Base-by-base conservation (phyloP, 371 early-diverging fungal genomes). In the Mortierella sp. region DNA sequence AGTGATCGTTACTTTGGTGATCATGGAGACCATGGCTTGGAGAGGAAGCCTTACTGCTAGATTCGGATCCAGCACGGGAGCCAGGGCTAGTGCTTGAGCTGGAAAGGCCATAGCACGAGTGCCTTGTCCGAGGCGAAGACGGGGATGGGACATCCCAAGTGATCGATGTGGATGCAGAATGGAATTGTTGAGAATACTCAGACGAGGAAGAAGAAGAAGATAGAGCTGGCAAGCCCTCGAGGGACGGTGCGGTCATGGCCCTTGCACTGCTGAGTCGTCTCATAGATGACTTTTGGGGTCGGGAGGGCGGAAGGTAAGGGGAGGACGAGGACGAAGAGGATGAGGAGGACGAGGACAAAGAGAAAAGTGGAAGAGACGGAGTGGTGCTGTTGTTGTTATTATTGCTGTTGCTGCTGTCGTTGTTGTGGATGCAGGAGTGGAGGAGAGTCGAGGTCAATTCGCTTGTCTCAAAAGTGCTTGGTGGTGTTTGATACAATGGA, bases 81-180 rank as follows among this genome's bases (percentile, higher is more conserved):
- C 37, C 59, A 57, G 18, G 63, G 25, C 47, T 60, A 55, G 1
- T 47, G 44, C 6, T 62, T 43, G 18, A 50, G 23, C 12, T 62
- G 21, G 5, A 55, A 46, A 43, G 58, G 5, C 37, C 37, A 9
- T 37, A 37, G 37, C 37, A 37, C 37, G 37, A 37, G 55, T 6
- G 75, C 46, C 21, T 62, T 55, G 46, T 23, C 46, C 15, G 46
- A 7, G 45, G 9, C 15, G 23, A 25, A 15, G 63, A 47, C 19
- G 70, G 68, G 7, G 70, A 66, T 46, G 58, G n/a, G n/a, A n/a
- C n/a, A n/a, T n/a, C 45, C 62, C 70, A 66, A 18, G 62, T 65
- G 50, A 70, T 55, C 29, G 75, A 66, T 47, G 59, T 45, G 26
- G 67, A 66, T 0, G 70, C 64, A 14, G 76, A 70, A n/a, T 63